A percentile compares a stretch with the other conserved stretches of the same genome.
Conservation (phyloP, 1,284 basidiomycete genomes). For the Sporisorium graminicola region DNA sequence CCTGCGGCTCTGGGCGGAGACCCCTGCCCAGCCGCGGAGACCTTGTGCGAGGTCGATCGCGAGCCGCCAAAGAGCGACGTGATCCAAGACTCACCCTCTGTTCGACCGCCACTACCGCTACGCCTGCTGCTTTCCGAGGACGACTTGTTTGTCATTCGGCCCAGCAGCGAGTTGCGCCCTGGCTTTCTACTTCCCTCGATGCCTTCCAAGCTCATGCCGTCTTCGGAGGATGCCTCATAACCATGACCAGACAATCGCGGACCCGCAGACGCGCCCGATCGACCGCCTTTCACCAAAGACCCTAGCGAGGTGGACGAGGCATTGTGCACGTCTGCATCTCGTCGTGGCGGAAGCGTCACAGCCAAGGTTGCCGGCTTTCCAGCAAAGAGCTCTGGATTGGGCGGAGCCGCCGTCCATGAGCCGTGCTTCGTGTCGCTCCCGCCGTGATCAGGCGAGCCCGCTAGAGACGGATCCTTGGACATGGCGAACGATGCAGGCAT, state of each 20-base stretch:
- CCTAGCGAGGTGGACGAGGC: slow-evolving; percentile 27
- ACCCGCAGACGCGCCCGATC: slow-evolving; percentile 23
- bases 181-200: slow-evolving; percentile 21
- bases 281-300: slow-evolving; percentile 20
- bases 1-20: slow-evolving; percentile 10
- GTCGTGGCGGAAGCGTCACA: slow-evolving; percentile 10
- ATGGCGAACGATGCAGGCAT: slow-evolving; percentile 29
- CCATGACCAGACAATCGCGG: slow-evolving; percentile 23
- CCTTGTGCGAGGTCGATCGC: slow-evolving; percentile 9
- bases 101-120: slow-evolving; percentile 20
- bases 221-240: slow-evolving; percentile 31
- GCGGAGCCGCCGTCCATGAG: slow-evolving; percentile 29
- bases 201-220: slow-evolving; percentile 26
- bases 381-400: slow-evolving; percentile 18
- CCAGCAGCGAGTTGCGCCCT: slow-evolving; percentile 21
- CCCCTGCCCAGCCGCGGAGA: background rate
- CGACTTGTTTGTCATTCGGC: slow-evolving; percentile 22
- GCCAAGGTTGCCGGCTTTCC: slow-evolving; percentile 9
- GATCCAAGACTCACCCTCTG: slow-evolving; percentile 36
- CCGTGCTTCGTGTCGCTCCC: slow-evolving; percentile 42
- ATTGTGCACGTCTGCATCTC: slow-evolving; percentile 11
- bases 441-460: slow-evolving; percentile 21
- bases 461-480: slow-evolving; percentile 19
- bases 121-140: slow-evolving; percentile 19
- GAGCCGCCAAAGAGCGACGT: slow-evolving; percentile 21